Conservation (phyloP, 805 yeast species). For the Ogataea ganodermae region DNA sequence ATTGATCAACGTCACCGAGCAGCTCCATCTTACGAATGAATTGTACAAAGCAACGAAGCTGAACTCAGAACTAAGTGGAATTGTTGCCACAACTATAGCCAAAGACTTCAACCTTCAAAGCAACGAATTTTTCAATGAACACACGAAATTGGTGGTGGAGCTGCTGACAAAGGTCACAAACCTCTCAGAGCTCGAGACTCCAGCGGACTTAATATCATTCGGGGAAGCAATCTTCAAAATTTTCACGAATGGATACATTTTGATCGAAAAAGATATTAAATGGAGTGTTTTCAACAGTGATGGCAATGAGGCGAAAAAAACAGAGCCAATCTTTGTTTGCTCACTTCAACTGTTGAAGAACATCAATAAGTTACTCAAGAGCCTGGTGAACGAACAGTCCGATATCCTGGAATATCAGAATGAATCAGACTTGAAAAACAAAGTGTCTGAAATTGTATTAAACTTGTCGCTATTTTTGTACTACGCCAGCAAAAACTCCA, state of each 20-base stretch:
- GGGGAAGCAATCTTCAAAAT: constrained; percentile 16
- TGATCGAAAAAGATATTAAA: constrained; percentile 22
- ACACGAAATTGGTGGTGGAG: constrained; percentile 8
- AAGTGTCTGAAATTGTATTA: constrained; percentile 20
- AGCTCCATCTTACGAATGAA: constrained; percentile 16
- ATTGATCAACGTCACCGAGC: constrained; percentile 22
- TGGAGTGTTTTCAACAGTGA: constrained; percentile 10
- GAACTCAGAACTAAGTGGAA: not conserved
- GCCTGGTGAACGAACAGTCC: constrained; percentile 11
- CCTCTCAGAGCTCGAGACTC: constrained; percentile 6
- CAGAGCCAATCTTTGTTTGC: constrained; percentile 23
- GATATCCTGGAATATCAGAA: constrained; percentile 18
- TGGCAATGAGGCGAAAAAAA: not conserved
- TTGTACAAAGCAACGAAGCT: constrained; percentile 15
- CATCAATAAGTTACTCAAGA: constrained; percentile 24
- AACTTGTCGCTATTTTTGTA: constrained; percentile 29
- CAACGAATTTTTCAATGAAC: constrained; percentile 13
- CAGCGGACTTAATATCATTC: constrained; percentile 15
- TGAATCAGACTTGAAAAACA: constrained; percentile 15
- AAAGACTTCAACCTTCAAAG: constrained; percentile 1
- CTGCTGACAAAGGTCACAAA: constrained; percentile 4
- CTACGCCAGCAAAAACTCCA: constrained; percentile 15
- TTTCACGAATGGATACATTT: constrained; percentile 19
- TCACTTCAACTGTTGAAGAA: constrained; percentile 18
- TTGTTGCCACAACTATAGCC: constrained; percentile 1